Conservation (phyloP, 164 flowering plant species). For the Magnolia officinalis region DNA sequence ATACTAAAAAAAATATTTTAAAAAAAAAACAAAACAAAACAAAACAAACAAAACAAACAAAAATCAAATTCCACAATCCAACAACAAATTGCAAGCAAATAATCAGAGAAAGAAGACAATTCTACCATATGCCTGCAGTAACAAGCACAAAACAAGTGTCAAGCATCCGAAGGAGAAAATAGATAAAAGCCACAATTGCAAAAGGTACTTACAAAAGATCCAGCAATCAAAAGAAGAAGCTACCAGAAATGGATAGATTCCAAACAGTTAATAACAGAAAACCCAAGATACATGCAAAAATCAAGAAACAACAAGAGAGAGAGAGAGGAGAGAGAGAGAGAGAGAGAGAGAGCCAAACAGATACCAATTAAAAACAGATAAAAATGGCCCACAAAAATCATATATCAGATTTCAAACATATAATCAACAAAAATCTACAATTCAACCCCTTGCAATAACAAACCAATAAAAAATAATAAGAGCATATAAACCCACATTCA, state of each 20-base stretch:
- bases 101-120: too few species aligned
- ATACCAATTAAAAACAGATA: not conserved
- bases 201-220: not conserved
- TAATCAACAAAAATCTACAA: not conserved
- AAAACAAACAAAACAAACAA: not conserved
- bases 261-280: not conserved
- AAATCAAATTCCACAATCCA: too few species aligned
- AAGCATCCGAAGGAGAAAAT: too few species aligned
- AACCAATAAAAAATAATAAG: not conserved
- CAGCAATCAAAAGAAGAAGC: not conserved
- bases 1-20: too few species aligned
- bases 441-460: not conserved
- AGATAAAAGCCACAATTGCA: too few species aligned
- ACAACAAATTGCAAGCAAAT: too few species aligned
- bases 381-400: not conserved
- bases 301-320: not conserved
- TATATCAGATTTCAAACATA: not conserved
- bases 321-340: not conserved
- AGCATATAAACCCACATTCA: not conserved
- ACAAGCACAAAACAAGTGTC: too few species aligned
- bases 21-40: too few species aligned
- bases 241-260: not conserved
- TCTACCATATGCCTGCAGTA: too few species aligned
- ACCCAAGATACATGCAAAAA: not conserved
- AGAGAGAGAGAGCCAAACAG: not conserved